These are phyloP conservation scores for Erodium trifolium DNA, from an alignment of 441 rosid genomes.

Conservation along the genomic window DNA sequence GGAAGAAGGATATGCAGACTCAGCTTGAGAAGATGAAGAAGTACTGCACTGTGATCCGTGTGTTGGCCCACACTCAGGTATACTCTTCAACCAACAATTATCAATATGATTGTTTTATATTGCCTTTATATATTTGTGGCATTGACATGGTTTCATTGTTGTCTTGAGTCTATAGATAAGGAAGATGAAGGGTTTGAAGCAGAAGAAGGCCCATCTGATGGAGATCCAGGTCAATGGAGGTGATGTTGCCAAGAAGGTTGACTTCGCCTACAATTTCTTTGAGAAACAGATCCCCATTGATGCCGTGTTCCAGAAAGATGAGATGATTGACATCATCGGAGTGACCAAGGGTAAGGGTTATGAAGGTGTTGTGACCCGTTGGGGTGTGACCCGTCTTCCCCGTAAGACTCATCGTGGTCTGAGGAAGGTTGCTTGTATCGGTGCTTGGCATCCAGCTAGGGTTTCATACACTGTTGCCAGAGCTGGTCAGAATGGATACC, in stretches of 20 bases:
- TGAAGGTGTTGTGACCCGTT: conserved; percentile 89
- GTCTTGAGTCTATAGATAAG: conserved; percentile 44
- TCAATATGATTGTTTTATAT: too few relatives aligned
- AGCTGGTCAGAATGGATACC: conserved; percentile 36
- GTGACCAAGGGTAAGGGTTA: conserved; percentile 92
- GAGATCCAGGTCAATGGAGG: conserved; percentile 93
- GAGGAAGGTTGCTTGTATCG: conserved; percentile 90
- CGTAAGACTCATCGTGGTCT: conserved; percentile 55
- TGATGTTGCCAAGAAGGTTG: conserved; percentile 67
- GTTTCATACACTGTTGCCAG: conserved; percentile 91
- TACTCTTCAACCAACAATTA: too few relatives aligned
- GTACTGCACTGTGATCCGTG: conserved; percentile 63
- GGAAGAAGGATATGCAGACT: conserved; percentile 55
- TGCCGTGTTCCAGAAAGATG: conserved; percentile 85
- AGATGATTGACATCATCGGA: conserved; percentile 22
- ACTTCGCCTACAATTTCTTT: conserved; percentile 70
- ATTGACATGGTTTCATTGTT: too few relatives aligned
- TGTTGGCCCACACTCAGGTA: conserved; percentile 88
- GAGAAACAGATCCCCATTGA: conserved; percentile 82
- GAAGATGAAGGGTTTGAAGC: conserved; percentile 90
- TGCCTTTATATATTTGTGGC: too few relatives aligned
- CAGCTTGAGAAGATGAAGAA: conserved; percentile 89
- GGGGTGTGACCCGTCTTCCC: conserved; percentile 69
- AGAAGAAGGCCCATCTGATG: conserved; percentile 88
- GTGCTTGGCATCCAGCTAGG: conserved; percentile 97